Conservation (phyloP, 2,329 filamentous ascomycete genomes). For the Fusarium anguioides region DNA sequence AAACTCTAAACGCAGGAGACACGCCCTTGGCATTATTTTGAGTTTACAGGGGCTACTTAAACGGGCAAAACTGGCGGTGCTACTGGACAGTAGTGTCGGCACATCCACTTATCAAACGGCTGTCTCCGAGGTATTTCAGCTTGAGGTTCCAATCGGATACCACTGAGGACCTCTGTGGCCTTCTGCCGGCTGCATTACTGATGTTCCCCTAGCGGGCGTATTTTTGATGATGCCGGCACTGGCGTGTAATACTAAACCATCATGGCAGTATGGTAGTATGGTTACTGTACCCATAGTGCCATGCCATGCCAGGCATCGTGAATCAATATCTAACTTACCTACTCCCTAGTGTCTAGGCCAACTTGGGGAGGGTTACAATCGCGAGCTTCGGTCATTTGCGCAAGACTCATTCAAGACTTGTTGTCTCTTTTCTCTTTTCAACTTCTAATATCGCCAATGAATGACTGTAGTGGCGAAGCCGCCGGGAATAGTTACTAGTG, state of each 20-base stretch:
- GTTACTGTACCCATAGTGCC: constrained; percentile 1
- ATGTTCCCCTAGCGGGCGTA: constrained; percentile 32
- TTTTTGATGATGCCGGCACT: not conserved
- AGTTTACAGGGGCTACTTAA: constrained; percentile 13
- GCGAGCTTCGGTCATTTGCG: constrained; percentile 13
- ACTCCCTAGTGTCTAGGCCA: not conserved
- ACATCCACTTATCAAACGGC: constrained; percentile 25
- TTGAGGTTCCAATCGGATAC: constrained; percentile 20
- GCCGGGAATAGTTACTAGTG: constrained; percentile 6
- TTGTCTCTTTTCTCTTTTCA: constrained; percentile 22
- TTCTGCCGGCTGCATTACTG: constrained; percentile 22
- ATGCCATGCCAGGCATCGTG: not conserved
- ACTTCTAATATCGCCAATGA: not conserved
- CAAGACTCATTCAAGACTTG: constrained; percentile 10
- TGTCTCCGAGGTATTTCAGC: not conserved
- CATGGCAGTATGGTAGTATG: too few relatives aligned
- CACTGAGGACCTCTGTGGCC: constrained; percentile 9
- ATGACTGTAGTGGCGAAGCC: not conserved
- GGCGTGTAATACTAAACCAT: too few relatives aligned
- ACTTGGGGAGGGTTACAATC: not conserved
- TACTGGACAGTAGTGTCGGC: constrained; percentile 15
- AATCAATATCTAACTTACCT: too few relatives aligned
- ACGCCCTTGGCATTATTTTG: not conserved
- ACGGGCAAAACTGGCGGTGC: not conserved
- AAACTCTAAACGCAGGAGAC: not conserved